Evolutionary conservation across 768 basidiomycete genomes (phyloP).

Genomic region (Boletus reticulatus): DNA sequence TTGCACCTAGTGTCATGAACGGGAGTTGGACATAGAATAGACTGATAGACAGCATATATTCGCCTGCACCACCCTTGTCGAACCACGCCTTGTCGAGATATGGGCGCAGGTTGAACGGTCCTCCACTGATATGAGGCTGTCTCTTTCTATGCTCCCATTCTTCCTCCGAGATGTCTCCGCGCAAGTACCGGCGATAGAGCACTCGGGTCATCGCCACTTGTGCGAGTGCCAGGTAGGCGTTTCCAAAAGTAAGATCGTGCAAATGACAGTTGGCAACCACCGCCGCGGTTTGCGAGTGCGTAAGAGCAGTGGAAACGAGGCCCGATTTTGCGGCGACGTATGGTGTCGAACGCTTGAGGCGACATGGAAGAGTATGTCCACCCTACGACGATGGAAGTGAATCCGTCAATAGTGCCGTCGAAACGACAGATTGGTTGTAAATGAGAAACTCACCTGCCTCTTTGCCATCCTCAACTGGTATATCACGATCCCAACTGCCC

Average conservation of each 20-base stretch:
- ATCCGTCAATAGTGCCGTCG: background rate
- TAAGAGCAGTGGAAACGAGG: slow-evolving; percentile 21
- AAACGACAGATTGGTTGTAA: background rate
- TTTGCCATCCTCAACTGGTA: slow-evolving; percentile 31
- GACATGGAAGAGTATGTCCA: slow-evolving; percentile 54
- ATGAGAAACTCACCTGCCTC: slow-evolving; percentile 31
- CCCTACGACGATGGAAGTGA: slow-evolving; percentile 37
- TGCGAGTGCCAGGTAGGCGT: slow-evolving; percentile 45
- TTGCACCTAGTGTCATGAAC: slow-evolving; percentile 42
- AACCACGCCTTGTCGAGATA: slow-evolving; percentile 49
- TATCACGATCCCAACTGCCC: slow-evolving; percentile 41
- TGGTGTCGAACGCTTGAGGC: slow-evolving; percentile 33
- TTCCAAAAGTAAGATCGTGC: slow-evolving; percentile 48
- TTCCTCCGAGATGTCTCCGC: slow-evolving; percentile 44
- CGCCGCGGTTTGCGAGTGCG: slow-evolving; percentile 26
- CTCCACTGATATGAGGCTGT: slow-evolving; percentile 47
- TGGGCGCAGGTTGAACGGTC: slow-evolving; percentile 51
- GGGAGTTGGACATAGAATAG: slow-evolving; percentile 42
- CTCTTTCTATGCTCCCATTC: slow-evolving; percentile 53
- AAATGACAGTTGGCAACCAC: slow-evolving; percentile 41
- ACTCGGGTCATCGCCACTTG: slow-evolving; percentile 54
- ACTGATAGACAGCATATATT: slow-evolving; percentile 43
- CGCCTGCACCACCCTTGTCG: slow-evolving; percentile 41
- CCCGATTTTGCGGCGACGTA: slow-evolving; percentile 38
- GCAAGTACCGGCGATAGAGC: slow-evolving; percentile 44